These are phyloP conservation scores for Acer saccharum DNA, from an alignment of 345 rosid genomes.

Conservation along the genomic window DNA sequence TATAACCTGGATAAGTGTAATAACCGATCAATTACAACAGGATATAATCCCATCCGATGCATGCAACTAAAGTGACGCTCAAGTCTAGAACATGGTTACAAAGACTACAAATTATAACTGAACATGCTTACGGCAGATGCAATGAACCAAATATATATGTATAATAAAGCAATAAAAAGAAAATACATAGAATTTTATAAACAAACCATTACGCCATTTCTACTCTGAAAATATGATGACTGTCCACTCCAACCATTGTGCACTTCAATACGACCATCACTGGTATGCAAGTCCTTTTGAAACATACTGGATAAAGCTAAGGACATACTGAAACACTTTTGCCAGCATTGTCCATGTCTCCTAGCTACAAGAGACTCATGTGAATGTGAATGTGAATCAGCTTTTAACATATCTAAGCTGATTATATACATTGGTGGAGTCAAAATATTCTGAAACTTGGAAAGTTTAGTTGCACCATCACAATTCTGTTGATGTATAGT, in stretches of 20 bases:
- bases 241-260: constrained; percentile 56
- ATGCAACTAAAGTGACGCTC: neutral
- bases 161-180: neutral
- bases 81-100: neutral
- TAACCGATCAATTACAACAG: neutral
- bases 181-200: constrained; percentile 19
- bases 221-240: constrained; percentile 65
- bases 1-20: neutral
- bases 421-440: constrained; percentile 73
- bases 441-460: constrained; percentile 35
- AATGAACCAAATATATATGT: constrained; percentile 4
- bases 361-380: constrained; percentile 48
- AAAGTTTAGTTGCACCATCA: constrained; percentile 28
- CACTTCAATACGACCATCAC: constrained; percentile 76
- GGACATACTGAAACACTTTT: constrained; percentile 68
- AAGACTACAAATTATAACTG: neutral
- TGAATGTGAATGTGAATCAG: constrained; percentile 46
- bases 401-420: constrained; percentile 71
- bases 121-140: neutral
- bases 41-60: neutral
- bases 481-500: constrained; percentile 30
- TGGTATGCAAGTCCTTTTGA: constrained; percentile 44
- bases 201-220: constrained; percentile 75
- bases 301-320: constrained; percentile 60
- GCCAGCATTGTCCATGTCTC: constrained; percentile 64